Evolutionary conservation across 2,329 filamentous ascomycete species (phyloP).

Genomic region (Cytospora paraplurivora): DNA sequence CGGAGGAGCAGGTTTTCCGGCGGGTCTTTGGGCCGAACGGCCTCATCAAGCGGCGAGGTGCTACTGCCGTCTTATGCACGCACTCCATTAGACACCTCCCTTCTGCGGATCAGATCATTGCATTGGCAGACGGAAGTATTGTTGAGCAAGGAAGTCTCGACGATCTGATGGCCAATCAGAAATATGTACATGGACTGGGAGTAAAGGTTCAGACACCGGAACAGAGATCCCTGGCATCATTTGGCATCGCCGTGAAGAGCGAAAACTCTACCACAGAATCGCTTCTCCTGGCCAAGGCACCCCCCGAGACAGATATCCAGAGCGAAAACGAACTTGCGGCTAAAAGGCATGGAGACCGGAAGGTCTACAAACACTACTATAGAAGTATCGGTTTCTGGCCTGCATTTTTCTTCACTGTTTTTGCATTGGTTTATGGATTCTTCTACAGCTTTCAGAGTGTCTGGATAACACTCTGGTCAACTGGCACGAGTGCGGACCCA

Average conservation of each 20-base stretch:
- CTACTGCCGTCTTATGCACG: slow-evolving; percentile 41
- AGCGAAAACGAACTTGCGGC: background rate
- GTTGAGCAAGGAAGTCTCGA: slow-evolving; percentile 48
- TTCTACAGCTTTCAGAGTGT: slow-evolving; percentile 37
- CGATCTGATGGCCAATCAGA: slow-evolving; percentile 41
- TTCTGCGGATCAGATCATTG: slow-evolving; percentile 49
- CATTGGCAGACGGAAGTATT: slow-evolving; percentile 44
- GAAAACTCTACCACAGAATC: background rate
- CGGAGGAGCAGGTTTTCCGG: slow-evolving; percentile 44
- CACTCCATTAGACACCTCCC: slow-evolving; percentile 45
- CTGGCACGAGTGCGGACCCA: background rate
- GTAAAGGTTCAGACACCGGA: slow-evolving; percentile 34
- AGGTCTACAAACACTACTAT: slow-evolving; percentile 42
- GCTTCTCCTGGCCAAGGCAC: slow-evolving; percentile 21
- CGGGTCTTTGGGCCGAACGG: slow-evolving; percentile 42
- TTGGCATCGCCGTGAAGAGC: background rate
- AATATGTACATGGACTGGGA: slow-evolving; percentile 43
- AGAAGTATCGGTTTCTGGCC: slow-evolving; percentile 31
- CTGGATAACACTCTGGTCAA: slow-evolving; percentile 35
- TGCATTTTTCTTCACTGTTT: slow-evolving; percentile 32
- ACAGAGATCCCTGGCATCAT: slow-evolving; percentile 21
- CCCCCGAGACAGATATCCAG: background rate
- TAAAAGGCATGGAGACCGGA: slow-evolving; percentile 22
- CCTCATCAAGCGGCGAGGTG: slow-evolving; percentile 33
- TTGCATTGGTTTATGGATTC: slow-evolving; percentile 34